Evolutionary conservation across 2,329 filamentous ascomycete species (phyloP), one percentile per base, ranked within the genome.

Genomic region (Elsinoe perseae): DNA sequence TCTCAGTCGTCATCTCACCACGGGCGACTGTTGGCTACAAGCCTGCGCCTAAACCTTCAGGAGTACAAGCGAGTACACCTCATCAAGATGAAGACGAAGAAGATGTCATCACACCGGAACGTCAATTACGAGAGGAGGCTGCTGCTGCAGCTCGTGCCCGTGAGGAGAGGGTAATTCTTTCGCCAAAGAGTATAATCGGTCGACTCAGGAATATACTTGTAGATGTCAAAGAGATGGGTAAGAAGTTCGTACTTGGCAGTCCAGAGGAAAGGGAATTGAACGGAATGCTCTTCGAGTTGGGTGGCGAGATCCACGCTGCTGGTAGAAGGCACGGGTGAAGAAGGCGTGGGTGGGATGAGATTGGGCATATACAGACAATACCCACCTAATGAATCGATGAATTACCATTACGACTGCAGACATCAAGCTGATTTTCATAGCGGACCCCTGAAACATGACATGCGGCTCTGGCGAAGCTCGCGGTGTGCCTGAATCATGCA

Each of bases 281-380:
- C 65, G 85, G 91, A 66, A 73, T 89, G 63, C 77, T 93, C 66
- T 88, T 91, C 74, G 86, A 92, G 68, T 81, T 92, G 61, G 85
- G 87, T 68, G 78, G 80, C 60, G 83, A 86, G 68, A 77, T 91
- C 53, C 87, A 86, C 67, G 81, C 84, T 56, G 88, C 87, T 14
- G 83, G 83, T 18, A 44, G 32, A 9, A 52, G 48, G 28, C 14
- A 38, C 14, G 44, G 18, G 7, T 52, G 30, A 23, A n/a, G 30
- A 38, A 18, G 1, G 20, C 14, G 9, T n/a, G n/a, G 28, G 5
- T 30, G 28, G 28, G 5, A 30, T 30, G 28, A 30, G 12, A 6
- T 6, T 30, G 28, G 28, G 6, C 28, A 30, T 30, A 5, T 30
- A 30, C 6, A 30, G 5, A 12, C 28, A 30, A n/a, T n/a, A n/a